Evolutionary conservation across 257 asterid species (phyloP).

Genomic region (Linderniella brevidens): DNA sequence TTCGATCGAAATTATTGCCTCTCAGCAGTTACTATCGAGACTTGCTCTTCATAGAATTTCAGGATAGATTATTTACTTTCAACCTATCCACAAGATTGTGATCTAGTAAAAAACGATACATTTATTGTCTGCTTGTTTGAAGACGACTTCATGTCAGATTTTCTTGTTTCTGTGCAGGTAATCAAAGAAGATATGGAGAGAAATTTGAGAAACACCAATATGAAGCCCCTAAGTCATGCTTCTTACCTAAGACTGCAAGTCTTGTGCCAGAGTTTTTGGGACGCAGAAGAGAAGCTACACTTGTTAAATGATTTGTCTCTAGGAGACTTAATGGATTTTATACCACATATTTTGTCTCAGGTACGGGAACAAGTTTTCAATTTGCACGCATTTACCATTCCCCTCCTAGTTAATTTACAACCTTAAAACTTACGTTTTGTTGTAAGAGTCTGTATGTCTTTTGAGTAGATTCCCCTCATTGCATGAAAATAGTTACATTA

Average conservation of each 20-base stretch:
- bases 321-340: constrained; percentile 53
- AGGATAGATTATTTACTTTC: too few species aligned
- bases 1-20: too few species aligned
- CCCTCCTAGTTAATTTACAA: too few species aligned
- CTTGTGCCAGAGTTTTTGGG: constrained; percentile 83
- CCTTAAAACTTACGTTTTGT: neutral
- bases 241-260: constrained; percentile 84
- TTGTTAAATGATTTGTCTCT: constrained; percentile 55
- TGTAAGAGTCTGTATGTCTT: neutral
- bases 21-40: too few species aligned
- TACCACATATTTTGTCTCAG: constrained; percentile 87
- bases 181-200: constrained; percentile 83
- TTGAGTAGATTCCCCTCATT: neutral
- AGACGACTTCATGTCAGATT: constrained; percentile 4
- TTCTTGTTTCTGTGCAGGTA: constrained; percentile 42
- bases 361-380: constrained; percentile 18
- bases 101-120: too few species aligned
- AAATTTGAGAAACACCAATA: constrained; percentile 78
- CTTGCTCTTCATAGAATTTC: too few species aligned
- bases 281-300: constrained; percentile 65
- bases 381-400: constrained; percentile 2
- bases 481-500: neutral
- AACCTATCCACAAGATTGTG: too few species aligned
- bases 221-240: constrained; percentile 88
- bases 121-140: constrained; percentile 1